phyloP scores from a whole-genome alignment of 2,329 filamentous ascomycete genomes.

The Arachnomyces sp. region DNA sequence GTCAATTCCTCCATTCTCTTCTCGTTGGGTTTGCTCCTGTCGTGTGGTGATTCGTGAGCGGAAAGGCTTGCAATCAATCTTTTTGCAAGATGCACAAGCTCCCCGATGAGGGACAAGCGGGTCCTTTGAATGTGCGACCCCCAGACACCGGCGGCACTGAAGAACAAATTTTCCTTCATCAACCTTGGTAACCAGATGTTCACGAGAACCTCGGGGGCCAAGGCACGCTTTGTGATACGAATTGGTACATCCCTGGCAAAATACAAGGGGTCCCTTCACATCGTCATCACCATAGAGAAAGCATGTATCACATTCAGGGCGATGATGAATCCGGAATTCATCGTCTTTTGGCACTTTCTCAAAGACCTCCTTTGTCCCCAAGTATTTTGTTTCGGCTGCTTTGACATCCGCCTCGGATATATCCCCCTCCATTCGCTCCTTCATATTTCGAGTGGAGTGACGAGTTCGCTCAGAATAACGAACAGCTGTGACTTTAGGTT shows the following conservation, averaged over 20 bases:
- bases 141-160: constrained; percentile 81
- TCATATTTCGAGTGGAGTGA: constrained; percentile 31
- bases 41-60: constrained; percentile 61
- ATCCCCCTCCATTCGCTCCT: constrained; percentile 43
- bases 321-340: constrained; percentile 63
- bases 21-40: constrained; percentile 74
- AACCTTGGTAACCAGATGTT: constrained; percentile 87
- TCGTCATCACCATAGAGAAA: constrained; percentile 43
- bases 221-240: constrained; percentile 79
- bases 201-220: constrained; percentile 60
- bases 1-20: constrained; percentile 70
- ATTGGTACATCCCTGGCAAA: constrained; percentile 83
- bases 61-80: constrained; percentile 56
- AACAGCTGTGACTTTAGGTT: constrained; percentile 10
- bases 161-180: constrained; percentile 69
- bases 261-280: constrained; percentile 62
- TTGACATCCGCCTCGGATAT: constrained; percentile 20
- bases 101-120: constrained; percentile 58
- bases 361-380: constrained; percentile 66
- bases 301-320: constrained; percentile 64
- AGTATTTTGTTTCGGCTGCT: constrained; percentile 10
- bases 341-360: constrained; percentile 52
- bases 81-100: constrained; percentile 60
- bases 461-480: constrained; percentile 26
- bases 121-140: constrained; percentile 60